Base-by-base conservation (phyloP, 129 eudicot species). In the Flaveria sonorensis region DNA sequence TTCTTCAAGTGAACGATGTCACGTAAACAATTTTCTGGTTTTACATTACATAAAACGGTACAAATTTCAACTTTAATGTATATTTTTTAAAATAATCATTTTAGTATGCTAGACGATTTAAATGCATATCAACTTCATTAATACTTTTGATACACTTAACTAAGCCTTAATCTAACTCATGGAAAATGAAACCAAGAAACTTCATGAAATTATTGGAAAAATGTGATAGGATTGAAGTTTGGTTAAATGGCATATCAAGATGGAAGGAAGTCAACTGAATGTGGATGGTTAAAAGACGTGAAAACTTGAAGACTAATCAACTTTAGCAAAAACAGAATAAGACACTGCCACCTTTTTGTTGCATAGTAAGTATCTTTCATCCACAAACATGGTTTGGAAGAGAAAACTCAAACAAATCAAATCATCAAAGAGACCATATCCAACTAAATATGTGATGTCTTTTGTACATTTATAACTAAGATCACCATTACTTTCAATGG, bases 281-380 rank as follows among this genome's bases (percentile, higher is more conserved):
- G 18, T 74, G 60, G 70, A 23, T 20, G 45, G 43, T 46, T 21
- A 43, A 61, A 74, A 74, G 47, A 74, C 78, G 45, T 61, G 70
- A 51, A 16, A 71, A 48, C 62, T 24, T 16, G 75, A 74, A 74
- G 78, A 73, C 78, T 74, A 74, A 74, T 74, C 46, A 45, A 60
- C 70, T 74, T 74, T 43, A 30, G 26, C 36, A 62, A 47, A 75
- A 75, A 46, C 15, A 64, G 80, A 28, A 64, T 30, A 59, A 76
- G 80, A 76, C 80, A 76, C 24, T 48, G 64, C 72, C 21, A 76
- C 73, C 80, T 76, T 76, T 76, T 76, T 50, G 65, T 45, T 28
- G 72, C 48, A 64, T 64, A 76, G 73, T 7, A 64, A 75, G 78
- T 74, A 74, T 74, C 78, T 74, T 74, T 74, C 71, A 60, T 61